Evolutionary conservation across 768 basidiomycete genomes (phyloP).

Genomic region (Brasilioporus rufonigricans): DNA sequence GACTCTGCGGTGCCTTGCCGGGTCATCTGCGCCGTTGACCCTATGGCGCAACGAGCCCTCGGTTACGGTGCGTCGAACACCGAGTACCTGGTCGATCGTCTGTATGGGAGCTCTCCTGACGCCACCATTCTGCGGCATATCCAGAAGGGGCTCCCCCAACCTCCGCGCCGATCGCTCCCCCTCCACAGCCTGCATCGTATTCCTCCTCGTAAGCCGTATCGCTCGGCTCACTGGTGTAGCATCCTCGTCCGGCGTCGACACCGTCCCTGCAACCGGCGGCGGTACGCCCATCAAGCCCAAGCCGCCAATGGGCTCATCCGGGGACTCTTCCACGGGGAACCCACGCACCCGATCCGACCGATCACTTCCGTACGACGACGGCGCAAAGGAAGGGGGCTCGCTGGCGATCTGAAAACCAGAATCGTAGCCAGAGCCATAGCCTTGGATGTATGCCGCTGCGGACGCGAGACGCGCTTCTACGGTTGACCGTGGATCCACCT

Average conservation of each 20-base stretch:
- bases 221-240: conserved; percentile 25
- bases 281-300: conserved; percentile 31
- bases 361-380: conserved; percentile 22
- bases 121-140: conserved; percentile 14
- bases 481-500: not conserved
- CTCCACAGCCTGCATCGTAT: conserved; percentile 22
- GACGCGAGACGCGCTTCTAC: conserved; percentile 29
- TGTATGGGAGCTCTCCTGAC: conserved; percentile 19
- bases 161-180: conserved; percentile 19
- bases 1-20: conserved; percentile 4
- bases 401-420: conserved; percentile 25
- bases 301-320: conserved; percentile 22
- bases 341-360: conserved; percentile 15
- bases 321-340: conserved; percentile 32
- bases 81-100: conserved; percentile 10
- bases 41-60: conserved; percentile 9
- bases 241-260: conserved; percentile 28
- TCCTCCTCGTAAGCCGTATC: conserved; percentile 21
- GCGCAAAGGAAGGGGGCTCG: conserved; percentile 12
- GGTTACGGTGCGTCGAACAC: conserved; percentile 21
- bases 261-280: conserved; percentile 20
- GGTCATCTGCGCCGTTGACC: conserved; percentile 10
- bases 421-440: conserved; percentile 36
- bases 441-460: conserved; percentile 35
- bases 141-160: conserved; percentile 9